Conservation (phyloP, 1,284 basidiomycete genomes). For the Rugosomyces carneus region DNA sequence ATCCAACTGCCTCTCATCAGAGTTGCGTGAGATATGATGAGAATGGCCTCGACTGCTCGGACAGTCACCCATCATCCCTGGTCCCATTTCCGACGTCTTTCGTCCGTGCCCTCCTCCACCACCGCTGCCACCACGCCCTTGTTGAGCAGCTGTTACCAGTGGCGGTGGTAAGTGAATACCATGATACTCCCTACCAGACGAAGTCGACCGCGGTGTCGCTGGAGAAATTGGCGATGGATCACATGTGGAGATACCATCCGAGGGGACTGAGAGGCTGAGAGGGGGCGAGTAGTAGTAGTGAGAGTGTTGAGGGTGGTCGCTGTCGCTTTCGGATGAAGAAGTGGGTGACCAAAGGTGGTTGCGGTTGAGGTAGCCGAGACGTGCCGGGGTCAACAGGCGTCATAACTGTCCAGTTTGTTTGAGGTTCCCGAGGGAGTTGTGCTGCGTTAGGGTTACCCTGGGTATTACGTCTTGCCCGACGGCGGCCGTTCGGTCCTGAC, state of each 20-base stretch:
- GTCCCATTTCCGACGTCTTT: background rate
- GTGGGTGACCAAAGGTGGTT: background rate
- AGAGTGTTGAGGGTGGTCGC: conserved; percentile 1
- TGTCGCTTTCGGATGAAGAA: conserved; percentile 13
- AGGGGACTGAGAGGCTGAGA: conserved; percentile 20
- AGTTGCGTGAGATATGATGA: conserved; percentile 1
- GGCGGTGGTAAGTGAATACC: background rate
- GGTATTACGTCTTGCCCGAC: conserved; percentile 46
- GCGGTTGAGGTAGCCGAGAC: conserved; percentile 10
- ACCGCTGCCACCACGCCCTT: too few relatives aligned
- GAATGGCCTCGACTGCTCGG: conserved; percentile 1
- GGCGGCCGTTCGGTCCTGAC: conserved; percentile 51
- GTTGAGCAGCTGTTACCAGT: too few relatives aligned
- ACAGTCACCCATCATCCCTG: background rate
- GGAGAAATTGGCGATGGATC: conserved; percentile 45
- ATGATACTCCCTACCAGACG: conserved; percentile 17
- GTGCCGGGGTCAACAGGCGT: conserved; percentile 23
- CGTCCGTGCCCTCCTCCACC: background rate
- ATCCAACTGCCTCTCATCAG: conserved; percentile 5
- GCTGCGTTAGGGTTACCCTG: conserved; percentile 10
- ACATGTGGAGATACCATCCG: conserved; percentile 33
- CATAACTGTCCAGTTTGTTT: conserved; percentile 31
- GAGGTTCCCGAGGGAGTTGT: conserved; percentile 22
- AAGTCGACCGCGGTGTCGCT: conserved; percentile 36
- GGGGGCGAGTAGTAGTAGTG: conserved; percentile 1